A percentile compares a stretch with the other conserved stretches of the same genome.
Conservation (phyloP, 805 yeast species). For the Spathaspora hagerdaliae region DNA sequence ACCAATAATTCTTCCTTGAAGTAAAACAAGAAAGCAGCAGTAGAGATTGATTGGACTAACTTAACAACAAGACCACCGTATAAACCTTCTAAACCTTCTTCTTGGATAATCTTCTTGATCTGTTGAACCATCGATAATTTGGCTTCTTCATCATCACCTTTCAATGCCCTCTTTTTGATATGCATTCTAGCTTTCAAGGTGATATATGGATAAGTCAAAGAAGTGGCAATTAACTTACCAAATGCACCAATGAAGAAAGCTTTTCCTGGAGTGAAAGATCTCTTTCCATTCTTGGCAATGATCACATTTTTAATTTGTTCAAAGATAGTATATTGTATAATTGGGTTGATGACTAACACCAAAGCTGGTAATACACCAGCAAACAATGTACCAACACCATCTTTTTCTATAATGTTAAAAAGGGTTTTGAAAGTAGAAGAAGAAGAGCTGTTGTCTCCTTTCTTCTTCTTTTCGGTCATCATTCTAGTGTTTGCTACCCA, state of each 20-base stretch:
- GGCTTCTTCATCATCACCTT: conserved; percentile 13
- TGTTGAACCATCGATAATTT: conserved; percentile 44
- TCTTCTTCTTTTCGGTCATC: conserved; percentile 52
- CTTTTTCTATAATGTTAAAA: conserved; percentile 58
- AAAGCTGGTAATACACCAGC: conserved; percentile 88
- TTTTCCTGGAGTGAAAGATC: conserved; percentile 60
- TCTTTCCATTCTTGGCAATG: conserved; percentile 47
- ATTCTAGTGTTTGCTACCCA: conserved; percentile 94
- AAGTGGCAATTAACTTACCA: conserved; percentile 86
- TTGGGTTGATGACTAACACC: conserved; percentile 81
- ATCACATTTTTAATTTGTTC: conserved; percentile 77
- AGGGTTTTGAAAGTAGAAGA: conserved; percentile 53
- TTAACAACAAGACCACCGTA: conserved; percentile 81
- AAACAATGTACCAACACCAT: conserved; percentile 70
- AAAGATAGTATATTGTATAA: conserved; percentile 86
- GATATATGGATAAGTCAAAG: conserved; percentile 85
- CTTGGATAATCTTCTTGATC: conserved; percentile 53
- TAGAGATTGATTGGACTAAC: conserved; percentile 75
- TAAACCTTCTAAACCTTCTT: conserved; percentile 73
- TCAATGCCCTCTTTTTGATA: conserved; percentile 41
- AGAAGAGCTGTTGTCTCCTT: conserved; percentile 13
- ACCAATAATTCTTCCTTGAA: conserved; percentile 81
- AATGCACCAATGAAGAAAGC: conserved; percentile 87
- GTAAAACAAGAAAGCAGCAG: conserved; percentile 86
- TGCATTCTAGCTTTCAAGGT: conserved; percentile 90